These are phyloP conservation scores for Alternaria viburni DNA, from an alignment of 2,329 filamentous ascomycete species.

Conservation along the genomic window DNA sequence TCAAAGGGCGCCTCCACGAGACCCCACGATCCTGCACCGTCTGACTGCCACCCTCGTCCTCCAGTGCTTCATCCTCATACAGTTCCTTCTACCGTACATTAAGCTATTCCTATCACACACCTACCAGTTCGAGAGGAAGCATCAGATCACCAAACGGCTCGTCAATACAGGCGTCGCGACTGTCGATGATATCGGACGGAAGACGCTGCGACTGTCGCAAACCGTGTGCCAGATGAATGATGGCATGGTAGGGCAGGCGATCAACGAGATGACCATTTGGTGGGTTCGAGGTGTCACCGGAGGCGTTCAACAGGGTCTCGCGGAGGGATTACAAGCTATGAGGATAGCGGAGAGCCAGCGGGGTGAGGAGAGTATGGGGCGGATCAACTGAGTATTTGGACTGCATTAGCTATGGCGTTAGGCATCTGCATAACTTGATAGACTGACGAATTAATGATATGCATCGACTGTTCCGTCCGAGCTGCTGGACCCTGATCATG, in stretches of 20 bases:
- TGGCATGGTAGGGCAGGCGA: conserved; percentile 65
- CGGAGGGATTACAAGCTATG: conserved; percentile 59
- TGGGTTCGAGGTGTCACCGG: conserved; percentile 68
- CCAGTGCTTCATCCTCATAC: conserved; percentile 64
- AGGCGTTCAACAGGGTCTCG: conserved; percentile 70
- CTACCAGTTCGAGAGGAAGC: conserved; percentile 69
- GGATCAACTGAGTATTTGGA: background rate
- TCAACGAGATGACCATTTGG: conserved; percentile 66
- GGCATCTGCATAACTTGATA: background rate
- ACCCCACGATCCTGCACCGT: conserved; percentile 63
- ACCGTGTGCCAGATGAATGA: conserved; percentile 67
- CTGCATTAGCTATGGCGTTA: background rate
- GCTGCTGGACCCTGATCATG: background rate
- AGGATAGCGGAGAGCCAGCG: conserved; percentile 29
- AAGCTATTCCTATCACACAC: conserved; percentile 60
- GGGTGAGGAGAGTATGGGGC: conserved; percentile 6
- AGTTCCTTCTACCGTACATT: conserved; percentile 68
- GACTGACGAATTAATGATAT: background rate
- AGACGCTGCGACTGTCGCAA: conserved; percentile 59
- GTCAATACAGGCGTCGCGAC: conserved; percentile 60
- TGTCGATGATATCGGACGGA: conserved; percentile 61
- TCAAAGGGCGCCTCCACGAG: conserved; percentile 14
- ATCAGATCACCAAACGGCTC: conserved; percentile 68
- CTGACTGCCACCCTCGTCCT: conserved; percentile 63
- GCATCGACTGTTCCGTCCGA: background rate